Conservation (phyloP, 1,284 basidiomycete species). For the Fomitiporia mediterranea region DNA sequence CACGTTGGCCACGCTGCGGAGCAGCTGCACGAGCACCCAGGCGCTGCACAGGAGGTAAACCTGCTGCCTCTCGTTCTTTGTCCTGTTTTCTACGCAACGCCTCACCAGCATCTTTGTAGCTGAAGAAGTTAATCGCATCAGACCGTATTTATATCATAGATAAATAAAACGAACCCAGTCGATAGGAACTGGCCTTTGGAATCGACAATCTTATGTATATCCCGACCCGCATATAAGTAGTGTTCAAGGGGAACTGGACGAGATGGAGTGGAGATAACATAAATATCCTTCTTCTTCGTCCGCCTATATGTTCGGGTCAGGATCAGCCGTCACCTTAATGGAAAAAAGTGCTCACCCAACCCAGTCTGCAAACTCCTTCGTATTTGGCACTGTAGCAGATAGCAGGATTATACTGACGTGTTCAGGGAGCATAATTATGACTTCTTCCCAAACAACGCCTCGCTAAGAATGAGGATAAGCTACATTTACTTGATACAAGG, state of each 20-base stretch:
- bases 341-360: conserved; percentile 73
- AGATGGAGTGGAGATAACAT: conserved; percentile 96
- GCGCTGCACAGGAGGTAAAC: conserved; percentile 76
- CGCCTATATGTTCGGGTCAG: conserved; percentile 48
- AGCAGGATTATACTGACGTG: conserved; percentile 96
- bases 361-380: conserved; percentile 99
- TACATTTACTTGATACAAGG: not conserved
- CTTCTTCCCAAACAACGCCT: conserved; percentile 99
- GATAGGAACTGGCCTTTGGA: conserved; percentile 73
- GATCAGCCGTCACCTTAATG: conserved; percentile 12
- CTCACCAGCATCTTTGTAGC: conserved; percentile 87
- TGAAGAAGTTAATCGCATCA: conserved; percentile 28
- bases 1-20: conserved; percentile 53
- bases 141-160: conserved; percentile 12
- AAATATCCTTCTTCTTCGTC: conserved; percentile 99
- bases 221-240: conserved; percentile 90
- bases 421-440: conserved; percentile 98
- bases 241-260: conserved; percentile 97
- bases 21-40: conserved; percentile 76
- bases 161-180: conserved; percentile 51
- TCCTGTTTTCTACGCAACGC: conserved; percentile 92
- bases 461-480: no score
- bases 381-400: conserved; percentile 98
- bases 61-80: conserved; percentile 94
- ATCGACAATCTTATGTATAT: conserved; percentile 92